These are phyloP conservation scores for Cephaloascus albidus DNA, from an alignment of 805 yeast species.

Conservation along the genomic window DNA sequence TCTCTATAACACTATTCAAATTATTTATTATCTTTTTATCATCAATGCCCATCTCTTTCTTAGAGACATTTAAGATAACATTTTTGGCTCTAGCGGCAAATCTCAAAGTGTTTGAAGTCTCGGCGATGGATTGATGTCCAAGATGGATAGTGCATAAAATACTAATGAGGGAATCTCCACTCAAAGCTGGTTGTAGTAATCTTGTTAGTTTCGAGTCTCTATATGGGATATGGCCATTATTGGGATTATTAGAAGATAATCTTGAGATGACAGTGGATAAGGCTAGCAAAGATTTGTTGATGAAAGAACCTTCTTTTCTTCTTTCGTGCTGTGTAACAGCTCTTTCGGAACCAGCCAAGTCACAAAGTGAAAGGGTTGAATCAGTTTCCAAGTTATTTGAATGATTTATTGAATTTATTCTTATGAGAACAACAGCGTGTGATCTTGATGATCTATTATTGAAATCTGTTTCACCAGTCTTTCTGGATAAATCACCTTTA, in stretches of 20 bases:
- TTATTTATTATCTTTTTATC: constrained; percentile 42
- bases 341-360: constrained; percentile 93
- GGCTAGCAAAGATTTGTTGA: constrained; percentile 84
- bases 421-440: constrained; percentile 78
- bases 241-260: constrained; percentile 34
- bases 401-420: constrained; percentile 37
- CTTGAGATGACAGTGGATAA: constrained; percentile 88
- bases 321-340: constrained; percentile 70
- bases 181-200: constrained; percentile 81
- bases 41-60: constrained; percentile 36
- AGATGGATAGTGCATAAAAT: constrained; percentile 83
- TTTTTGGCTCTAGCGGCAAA: constrained; percentile 94
- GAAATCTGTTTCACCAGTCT: constrained; percentile 84
- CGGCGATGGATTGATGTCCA: constrained; percentile 51
- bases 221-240: constrained; percentile 69
- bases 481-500: constrained; percentile 64
- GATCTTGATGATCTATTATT: constrained; percentile 84
- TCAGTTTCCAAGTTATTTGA: constrained; percentile 26
- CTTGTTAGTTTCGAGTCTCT: constrained; percentile 91
- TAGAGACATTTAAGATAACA: constrained; percentile 58
- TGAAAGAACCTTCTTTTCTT: constrained; percentile 87
- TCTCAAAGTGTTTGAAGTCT: constrained; percentile 77
- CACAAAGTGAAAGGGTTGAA: constrained; percentile 78
- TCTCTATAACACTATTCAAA: constrained; percentile 50
- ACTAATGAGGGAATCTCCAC: constrained; percentile 78